Conservation (phyloP, 2,329 filamentous ascomycete species). For the Fonsecaea multimorphosa region DNA sequence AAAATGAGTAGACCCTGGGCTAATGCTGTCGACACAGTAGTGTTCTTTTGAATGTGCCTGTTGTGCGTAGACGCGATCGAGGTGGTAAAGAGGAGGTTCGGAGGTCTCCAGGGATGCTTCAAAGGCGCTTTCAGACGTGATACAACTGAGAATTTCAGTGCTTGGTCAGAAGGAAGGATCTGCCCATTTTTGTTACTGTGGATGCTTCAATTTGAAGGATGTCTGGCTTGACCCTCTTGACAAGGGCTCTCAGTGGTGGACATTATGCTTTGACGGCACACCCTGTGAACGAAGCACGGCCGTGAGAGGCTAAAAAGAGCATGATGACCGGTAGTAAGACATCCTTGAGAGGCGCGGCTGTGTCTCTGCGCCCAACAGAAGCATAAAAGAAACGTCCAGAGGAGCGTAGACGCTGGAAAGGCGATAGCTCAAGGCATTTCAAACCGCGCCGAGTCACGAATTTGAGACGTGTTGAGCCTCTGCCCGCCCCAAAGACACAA, state of each 20-base stretch:
- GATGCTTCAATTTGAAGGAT: neutral
- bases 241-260: too few relatives aligned
- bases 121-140: neutral
- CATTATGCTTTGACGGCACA: too few relatives aligned
- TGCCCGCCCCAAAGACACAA: neutral
- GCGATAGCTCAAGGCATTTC: neutral
- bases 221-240: too few relatives aligned
- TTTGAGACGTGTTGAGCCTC: neutral
- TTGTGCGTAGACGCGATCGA: neutral
- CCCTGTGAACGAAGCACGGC: neutral
- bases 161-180: too few relatives aligned
- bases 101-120: neutral
- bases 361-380: constrained; percentile 7
- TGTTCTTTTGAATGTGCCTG: neutral
- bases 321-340: neutral
- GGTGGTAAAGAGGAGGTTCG: neutral
- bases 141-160: too few relatives aligned
- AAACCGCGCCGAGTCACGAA: neutral
- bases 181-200: too few relatives aligned
- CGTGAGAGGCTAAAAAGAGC: neutral
- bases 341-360: neutral
- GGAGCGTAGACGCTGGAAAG: constrained; percentile 1
- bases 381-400: constrained; percentile 3
- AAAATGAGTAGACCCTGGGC: neutral
- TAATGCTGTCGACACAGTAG: neutral